phyloP scores from a whole-genome alignment of 2,329 filamentous ascomycete species.

The Sclerotinia nivalis region DNA sequence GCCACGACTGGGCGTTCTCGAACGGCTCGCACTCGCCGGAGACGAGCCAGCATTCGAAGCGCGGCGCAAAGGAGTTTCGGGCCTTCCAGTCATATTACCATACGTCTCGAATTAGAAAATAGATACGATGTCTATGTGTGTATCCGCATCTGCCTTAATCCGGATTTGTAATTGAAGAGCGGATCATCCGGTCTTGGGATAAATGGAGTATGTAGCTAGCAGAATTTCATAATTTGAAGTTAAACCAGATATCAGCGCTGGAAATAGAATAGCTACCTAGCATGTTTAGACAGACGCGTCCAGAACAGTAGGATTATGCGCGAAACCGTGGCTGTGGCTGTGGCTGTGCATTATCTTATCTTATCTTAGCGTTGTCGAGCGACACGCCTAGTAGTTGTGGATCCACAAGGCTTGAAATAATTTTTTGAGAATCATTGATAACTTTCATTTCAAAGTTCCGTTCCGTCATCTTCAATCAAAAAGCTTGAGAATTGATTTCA shows the following conservation, averaged over 20 bases:
- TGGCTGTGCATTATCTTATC: constrained; percentile 17
- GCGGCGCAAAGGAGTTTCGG: constrained; percentile 39
- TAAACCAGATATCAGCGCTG: not conserved
- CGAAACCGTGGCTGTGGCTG: not conserved
- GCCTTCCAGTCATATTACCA: constrained; percentile 35
- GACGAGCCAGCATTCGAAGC: constrained; percentile 38
- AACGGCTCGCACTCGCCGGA: constrained; percentile 31
- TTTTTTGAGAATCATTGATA: constrained; percentile 11
- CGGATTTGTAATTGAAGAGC: not conserved
- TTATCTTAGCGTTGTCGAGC: constrained; percentile 20
- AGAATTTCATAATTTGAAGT: not conserved
- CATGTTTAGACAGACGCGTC: constrained; percentile 14
- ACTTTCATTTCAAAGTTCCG: not conserved
- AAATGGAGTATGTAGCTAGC: not conserved
- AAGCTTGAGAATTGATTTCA: not conserved
- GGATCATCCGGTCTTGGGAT: too few species aligned
- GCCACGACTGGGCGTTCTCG: constrained; percentile 35
- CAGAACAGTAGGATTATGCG: constrained; percentile 5
- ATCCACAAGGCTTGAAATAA: constrained; percentile 15
- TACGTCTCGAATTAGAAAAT: constrained; percentile 12
- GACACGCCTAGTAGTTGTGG: not conserved
- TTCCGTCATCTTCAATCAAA: not conserved
- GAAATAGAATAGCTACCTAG: not conserved
- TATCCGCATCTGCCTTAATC: not conserved
- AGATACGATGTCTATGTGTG: not conserved